Evolutionary conservation across 2,329 filamentous ascomycete species (phyloP).

Genomic region (Aspergillus texensis): DNA sequence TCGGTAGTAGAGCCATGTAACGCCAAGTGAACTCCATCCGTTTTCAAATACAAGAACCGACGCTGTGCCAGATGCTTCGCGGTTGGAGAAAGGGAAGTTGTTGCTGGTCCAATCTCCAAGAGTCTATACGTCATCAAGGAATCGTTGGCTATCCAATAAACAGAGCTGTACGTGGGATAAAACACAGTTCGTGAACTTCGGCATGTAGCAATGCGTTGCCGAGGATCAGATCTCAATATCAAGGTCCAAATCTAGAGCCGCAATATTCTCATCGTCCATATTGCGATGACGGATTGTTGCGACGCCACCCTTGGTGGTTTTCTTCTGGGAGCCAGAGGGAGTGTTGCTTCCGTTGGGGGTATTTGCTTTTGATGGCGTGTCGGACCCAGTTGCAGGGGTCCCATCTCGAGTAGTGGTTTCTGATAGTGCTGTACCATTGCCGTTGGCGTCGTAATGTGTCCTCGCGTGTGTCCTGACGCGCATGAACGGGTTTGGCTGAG

Average conservation of each 20-base stretch:
- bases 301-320: slow-evolving; percentile 48
- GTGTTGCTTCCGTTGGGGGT: slow-evolving; percentile 54
- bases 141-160: slow-evolving; percentile 2
- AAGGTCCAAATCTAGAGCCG: slow-evolving; percentile 83
- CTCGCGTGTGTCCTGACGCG: slow-evolving; percentile 69
- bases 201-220: background rate
- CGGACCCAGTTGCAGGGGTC: slow-evolving; percentile 54
- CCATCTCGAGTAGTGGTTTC: slow-evolving; percentile 47
- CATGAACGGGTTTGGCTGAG: slow-evolving; percentile 56
- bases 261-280: slow-evolving; percentile 92
- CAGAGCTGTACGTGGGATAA: background rate
- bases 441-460: slow-evolving; percentile 67
- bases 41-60: slow-evolving; percentile 18
- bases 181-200: background rate
- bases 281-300: slow-evolving; percentile 75
- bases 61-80: slow-evolving; percentile 10
- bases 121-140: slow-evolving; percentile 1
- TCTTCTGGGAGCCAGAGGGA: slow-evolving; percentile 32
- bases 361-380: slow-evolving; percentile 55
- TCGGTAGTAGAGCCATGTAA: slow-evolving; percentile 7
- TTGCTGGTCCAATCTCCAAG: background rate
- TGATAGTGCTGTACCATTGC: slow-evolving; percentile 32
- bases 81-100: background rate
- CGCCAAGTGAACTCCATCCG: slow-evolving; percentile 22
- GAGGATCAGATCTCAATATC: slow-evolving; percentile 77